Evolutionary conservation across 768 basidiomycete genomes (phyloP), one percentile per base, ranked within the genome.

Genomic region (Lactarius indigo): DNA sequence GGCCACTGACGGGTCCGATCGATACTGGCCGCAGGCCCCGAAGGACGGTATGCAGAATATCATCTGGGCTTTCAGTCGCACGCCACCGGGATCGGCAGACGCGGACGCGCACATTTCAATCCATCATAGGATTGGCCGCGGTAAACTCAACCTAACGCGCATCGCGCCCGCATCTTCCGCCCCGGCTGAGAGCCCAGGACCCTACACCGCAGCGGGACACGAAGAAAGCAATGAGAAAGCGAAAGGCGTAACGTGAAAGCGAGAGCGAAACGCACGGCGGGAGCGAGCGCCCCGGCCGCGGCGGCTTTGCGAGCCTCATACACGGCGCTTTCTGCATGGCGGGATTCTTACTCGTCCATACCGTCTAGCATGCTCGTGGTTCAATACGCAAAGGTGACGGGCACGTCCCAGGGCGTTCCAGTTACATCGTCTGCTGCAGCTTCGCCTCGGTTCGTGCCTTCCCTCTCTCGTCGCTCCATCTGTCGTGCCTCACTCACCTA

Each of bases 1-100:
- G 30, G 20, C 6, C 28, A n/a, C 4, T n/a, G 26, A 13, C 12
- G 15, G 20, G 47, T 23, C 47, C 3, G 8, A n/a, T 47, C 17
- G 39, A 41, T 41, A 41, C 17, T 18, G 20, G 4, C 10, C 68
- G 37, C 63, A 86, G 85, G 76, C 80, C 8, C 80, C 83, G 61
- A 70, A 64, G 33, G 78, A 79, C 68, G 78, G 74, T 7, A 76
- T 68, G 26, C 81, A 81, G 69, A 61, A 73, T 10, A 70, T 90
- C 64, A 88, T 92, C 57, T 91, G 79, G 75, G 89, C 88, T 5
- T 86, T 83, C 70, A 81, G 85, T 17, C 76, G 73, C 5, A 76
- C 72, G 1, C 79, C 81, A 26, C 89, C 89, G 5, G 73, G 72
- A n/a, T 80, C 80, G 18, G 75, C 80, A 0, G 79, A 81, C 0